A percentile compares a stretch with the other conserved stretches of the same genome.
Conservation (phyloP, 495 filamentous ascomycete genomes). For the Aspergillus taichungensis region DNA sequence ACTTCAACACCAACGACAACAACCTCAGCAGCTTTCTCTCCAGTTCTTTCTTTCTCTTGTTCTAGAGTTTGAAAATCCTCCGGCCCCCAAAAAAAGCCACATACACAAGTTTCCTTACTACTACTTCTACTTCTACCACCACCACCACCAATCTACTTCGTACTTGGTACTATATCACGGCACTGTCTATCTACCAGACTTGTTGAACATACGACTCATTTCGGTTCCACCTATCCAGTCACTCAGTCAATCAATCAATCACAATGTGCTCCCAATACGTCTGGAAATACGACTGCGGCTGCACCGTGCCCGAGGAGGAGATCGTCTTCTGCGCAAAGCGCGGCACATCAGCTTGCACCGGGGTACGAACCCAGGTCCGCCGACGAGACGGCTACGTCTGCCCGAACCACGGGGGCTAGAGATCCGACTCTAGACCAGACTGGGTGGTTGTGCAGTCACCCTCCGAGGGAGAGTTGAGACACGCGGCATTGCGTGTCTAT, state of each 20-base stretch:
- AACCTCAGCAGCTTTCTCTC: slow-evolving; percentile 1
- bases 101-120: neutral
- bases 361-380: slow-evolving; percentile 30
- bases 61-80: no score
- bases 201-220: no score
- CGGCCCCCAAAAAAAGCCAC: no score
- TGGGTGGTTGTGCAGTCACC: no score
- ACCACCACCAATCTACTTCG: neutral
- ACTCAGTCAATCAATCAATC: neutral
- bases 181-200: no score
- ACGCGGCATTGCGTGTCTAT: no score
- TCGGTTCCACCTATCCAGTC: no score
- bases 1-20: slow-evolving; percentile 10
- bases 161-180: no score
- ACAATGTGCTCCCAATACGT: slow-evolving; percentile 37
- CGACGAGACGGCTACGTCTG: slow-evolving; percentile 30
- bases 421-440: neutral
- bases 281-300: slow-evolving; percentile 36
- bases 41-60: neutral
- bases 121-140: neutral
- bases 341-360: slow-evolving; percentile 23
- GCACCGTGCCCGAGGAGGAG: slow-evolving; percentile 25
- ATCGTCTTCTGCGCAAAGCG: slow-evolving; percentile 31
- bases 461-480: no score
- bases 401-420: slow-evolving; percentile 28